Evolutionary conservation across 176 grass and related monocot species (phyloP).

Genomic region (Oryza nivara): DNA sequence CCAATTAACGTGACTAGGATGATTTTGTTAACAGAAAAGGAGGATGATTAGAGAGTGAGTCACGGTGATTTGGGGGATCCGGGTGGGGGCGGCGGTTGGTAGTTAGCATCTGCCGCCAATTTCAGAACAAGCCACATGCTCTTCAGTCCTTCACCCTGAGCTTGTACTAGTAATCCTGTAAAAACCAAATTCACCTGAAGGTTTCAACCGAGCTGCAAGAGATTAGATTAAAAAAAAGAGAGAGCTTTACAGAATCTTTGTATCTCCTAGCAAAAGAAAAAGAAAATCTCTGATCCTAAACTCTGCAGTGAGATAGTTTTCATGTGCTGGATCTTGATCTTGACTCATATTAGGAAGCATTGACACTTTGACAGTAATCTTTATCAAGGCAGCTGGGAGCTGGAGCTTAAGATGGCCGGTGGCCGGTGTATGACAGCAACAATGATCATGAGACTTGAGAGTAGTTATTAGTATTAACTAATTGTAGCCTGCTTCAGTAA

Average conservation of each 20-base stretch:
- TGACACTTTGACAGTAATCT: neutral
- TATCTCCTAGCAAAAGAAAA: neutral
- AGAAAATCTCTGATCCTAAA: neutral
- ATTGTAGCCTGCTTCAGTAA: constrained; percentile 15
- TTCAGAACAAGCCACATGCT: neutral
- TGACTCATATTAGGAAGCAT: neutral
- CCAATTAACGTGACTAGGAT: neutral
- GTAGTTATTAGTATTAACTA: neutral
- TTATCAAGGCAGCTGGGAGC: neutral
- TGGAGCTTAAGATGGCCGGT: neutral
- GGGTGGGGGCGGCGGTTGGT: constrained; percentile 39
- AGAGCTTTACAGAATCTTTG: neutral
- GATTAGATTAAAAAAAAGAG: neutral
- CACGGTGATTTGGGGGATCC: constrained; percentile 30
- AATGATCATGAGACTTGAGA: neutral
- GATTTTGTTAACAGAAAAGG: constrained; percentile 7
- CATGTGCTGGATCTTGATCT: neutral
- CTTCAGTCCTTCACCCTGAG: neutral
- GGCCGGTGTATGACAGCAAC: neutral
- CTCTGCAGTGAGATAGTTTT: neutral
- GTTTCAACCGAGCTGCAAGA: neutral
- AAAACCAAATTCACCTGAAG: neutral
- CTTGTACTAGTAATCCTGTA: too few species aligned
- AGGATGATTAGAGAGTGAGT: neutral
- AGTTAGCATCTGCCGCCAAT: constrained; percentile 49